Base-by-base conservation (phyloP, 2,329 filamentous ascomycete species). In the Colletotrichum karsti region DNA sequence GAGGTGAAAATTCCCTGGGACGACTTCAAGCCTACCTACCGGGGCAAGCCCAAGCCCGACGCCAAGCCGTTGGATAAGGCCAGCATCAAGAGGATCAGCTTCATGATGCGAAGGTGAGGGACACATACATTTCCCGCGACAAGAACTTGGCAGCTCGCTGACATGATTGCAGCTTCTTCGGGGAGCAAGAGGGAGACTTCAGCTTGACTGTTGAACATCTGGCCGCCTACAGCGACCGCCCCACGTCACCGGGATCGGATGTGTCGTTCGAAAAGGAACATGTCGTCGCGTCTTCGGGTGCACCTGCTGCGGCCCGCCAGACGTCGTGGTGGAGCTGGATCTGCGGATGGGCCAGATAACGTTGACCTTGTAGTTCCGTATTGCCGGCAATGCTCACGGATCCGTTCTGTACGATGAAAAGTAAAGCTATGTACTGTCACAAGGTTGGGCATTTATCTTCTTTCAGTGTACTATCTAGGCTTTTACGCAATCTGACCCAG, bases 101-200 rank as follows among this genome's bases (percentile, higher is more conserved):
- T 96, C 67, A 95, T 96, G 93, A 92, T 92, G 84, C 83, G 93
- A 76, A 96, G 93, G 93, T 93, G 78, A 66, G 82, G 15, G 5
- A n/a, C 33, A 35, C 33, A 15, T 10, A 15, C 22, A 18, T 30
- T 35, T 9, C 50, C 20, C 10, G 50, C n/a, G 48, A 44, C 26
- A 42, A 30, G 13, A 12, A n/a, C 65, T 39, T 46, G 65, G 22
- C 54, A 55, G 56, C 54, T 53, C 62, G 41, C 74, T 79, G 57
- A 79, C 64, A 37, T 50, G 9, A 4, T 15, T 15, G 30, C 72
- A 93, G 92, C 78, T 94, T 93, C 82, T 95, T 95, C 72, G 92
- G 90, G 8, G 80, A 86, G 1, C 92, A 95, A 77, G 83, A 92
- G 69, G 93, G 93, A 3, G 82, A 88, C 4, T 94, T 94, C 72